Evolutionary conservation across 306 rosid genomes (phyloP), one percentile per base, ranked within the genome.

Genomic region (Prunus kanzakura): DNA sequence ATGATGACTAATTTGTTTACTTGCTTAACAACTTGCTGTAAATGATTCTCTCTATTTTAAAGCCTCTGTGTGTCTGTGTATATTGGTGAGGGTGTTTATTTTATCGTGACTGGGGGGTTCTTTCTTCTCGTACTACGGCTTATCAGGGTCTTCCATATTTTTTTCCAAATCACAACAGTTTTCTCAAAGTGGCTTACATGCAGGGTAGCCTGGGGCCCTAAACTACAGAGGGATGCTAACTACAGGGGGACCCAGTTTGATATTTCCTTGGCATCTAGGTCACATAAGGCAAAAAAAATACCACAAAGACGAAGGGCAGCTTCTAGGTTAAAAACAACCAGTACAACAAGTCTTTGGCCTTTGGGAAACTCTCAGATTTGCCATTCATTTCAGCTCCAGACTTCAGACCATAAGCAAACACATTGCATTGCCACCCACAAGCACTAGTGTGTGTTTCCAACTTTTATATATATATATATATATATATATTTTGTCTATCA

Each of bases 101-200:
- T 32, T 32, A 30, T 38, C 15, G 72, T 5, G 67, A 57, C 20
- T 52, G 25, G 25, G n/a, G 71, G 50, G 20, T 12, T 22, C 1
- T 38, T 19, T 54, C 54, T 46, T 22, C 13, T 41, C 56, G 64
- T 66, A 43, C 68, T 6, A 69, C 54, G 60, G 69, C 61, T 76
- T 67, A 73, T 52, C 52, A 60, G 65, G 47, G 25, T 16, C 23
- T 45, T 71, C 62, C 65, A 78, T 38, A 68, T 32, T 29, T 32
- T 32, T 57, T 41, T 8, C 6, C 74, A 30, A 70, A 27, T 45
- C 57, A 61, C 60, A 71, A 45, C 79, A 47, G 32, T 60, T 72
- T 29, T 52, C 66, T 58, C 32, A 58, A 79, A 69, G 79, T 76
- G 83, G 76, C 84, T 71, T 66, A 13, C 86, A 75, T 75, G 58